phyloP scores from a whole-genome alignment of 2,329 filamentous ascomycete species.

The Aureobasidium sp. region DNA sequence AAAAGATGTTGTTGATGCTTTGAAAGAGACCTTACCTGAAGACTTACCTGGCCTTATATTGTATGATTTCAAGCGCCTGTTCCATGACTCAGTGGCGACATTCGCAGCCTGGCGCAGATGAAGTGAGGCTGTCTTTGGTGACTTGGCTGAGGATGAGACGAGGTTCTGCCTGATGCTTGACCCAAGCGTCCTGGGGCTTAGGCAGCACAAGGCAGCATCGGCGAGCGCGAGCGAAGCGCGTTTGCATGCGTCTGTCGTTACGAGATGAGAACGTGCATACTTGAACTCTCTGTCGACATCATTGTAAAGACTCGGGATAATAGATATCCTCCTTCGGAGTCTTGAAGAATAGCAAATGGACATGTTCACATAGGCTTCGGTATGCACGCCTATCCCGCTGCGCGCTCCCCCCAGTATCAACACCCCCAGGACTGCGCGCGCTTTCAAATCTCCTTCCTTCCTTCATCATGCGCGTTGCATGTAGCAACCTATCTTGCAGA shows the following conservation, averaged over 20 bases:
- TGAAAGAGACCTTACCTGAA: neutral
- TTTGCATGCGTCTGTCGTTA: neutral
- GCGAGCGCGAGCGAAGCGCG: neutral
- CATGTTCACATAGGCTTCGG: too few species aligned
- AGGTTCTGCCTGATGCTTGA: constrained; percentile 3
- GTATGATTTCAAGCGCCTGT: neutral
- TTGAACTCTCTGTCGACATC: too few species aligned
- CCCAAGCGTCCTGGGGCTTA: neutral
- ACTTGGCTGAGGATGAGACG: neutral
- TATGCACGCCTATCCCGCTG: too few species aligned
- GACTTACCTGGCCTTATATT: neutral
- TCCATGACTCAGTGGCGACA: neutral
- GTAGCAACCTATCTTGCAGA: too few species aligned
- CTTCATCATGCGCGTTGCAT: too few species aligned
- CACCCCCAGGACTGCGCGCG: too few species aligned
- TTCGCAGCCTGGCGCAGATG: neutral
- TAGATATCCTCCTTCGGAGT: too few species aligned
- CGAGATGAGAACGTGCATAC: too few species aligned
- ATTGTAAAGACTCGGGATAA: too few species aligned
- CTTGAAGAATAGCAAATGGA: too few species aligned
- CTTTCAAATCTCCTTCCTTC: too few species aligned
- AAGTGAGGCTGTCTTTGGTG: neutral
- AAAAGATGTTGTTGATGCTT: neutral
- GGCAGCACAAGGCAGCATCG: constrained; percentile 3
- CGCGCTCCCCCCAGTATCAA: too few species aligned